These are phyloP conservation scores for Cucumis melo DNA, from an alignment of 306 rosid genomes.

Conservation along the genomic window DNA sequence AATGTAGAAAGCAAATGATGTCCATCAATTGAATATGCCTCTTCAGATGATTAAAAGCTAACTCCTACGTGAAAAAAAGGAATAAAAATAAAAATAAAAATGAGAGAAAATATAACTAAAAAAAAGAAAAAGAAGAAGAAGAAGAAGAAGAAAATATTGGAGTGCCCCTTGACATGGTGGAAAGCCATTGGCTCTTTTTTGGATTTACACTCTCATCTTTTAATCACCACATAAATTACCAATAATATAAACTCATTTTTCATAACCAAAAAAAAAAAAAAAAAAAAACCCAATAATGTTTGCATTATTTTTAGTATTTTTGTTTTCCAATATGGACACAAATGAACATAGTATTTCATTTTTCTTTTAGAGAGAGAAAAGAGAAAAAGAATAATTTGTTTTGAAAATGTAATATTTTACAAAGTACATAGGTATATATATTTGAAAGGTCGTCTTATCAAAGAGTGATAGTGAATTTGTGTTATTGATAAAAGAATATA, in stretches of 20 bases:
- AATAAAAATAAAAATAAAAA: not conserved
- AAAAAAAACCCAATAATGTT: not conserved
- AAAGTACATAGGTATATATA: too few species aligned
- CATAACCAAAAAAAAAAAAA: not conserved
- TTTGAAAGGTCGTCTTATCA: too few species aligned
- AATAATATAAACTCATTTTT: not conserved
- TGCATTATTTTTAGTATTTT: not conserved
- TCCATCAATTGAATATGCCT: conserved; percentile 11
- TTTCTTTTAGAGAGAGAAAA: too few species aligned
- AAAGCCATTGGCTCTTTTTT: conserved; percentile 15
- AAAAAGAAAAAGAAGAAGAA: too few species aligned
- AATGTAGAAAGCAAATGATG: not conserved
- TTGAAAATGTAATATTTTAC: too few species aligned
- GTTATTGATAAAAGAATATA: not conserved
- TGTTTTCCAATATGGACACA: not conserved
- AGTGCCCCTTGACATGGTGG: conserved; percentile 29
- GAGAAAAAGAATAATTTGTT: too few species aligned
- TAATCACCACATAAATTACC: conserved; percentile 2
- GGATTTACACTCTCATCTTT: not conserved
- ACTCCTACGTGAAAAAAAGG: not conserved
- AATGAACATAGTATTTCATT: not conserved
- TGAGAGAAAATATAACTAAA: not conserved
- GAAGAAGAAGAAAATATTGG: not conserved
- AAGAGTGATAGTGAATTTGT: not conserved
- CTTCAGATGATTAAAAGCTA: conserved; percentile 23